Conservation (phyloP, 352 stramenopile genomes). For the Globisporangium splendens region DNA sequence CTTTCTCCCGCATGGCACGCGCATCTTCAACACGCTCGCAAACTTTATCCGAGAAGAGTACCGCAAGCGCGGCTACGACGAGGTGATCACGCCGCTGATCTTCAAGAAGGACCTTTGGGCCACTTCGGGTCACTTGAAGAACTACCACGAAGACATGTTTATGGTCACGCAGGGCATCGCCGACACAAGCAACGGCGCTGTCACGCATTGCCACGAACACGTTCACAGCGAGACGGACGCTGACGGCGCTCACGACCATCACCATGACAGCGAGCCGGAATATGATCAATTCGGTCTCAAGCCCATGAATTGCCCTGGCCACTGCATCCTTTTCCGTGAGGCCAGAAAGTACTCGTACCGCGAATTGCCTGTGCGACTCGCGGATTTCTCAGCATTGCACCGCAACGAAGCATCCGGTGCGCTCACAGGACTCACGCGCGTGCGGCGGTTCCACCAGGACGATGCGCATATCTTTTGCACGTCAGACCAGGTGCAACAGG, state of each 20-base stretch:
- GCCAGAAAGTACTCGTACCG: constrained; percentile 93
- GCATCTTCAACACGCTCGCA: constrained; percentile 97
- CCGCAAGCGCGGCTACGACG: constrained; percentile 89
- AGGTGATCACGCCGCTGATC: constrained; percentile 97
- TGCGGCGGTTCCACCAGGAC: constrained; percentile 98
- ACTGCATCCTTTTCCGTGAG: constrained; percentile 97
- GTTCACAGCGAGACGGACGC: constrained; percentile 17
- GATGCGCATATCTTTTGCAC: constrained; percentile 98
- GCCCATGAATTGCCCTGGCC: constrained; percentile 98
- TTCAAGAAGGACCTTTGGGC: constrained; percentile 98
- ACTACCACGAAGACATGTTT: constrained; percentile 98
- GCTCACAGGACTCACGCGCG: constrained; percentile 94
- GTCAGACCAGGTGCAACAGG: constrained; percentile 92
- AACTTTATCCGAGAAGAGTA: constrained; percentile 87
- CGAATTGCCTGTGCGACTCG: constrained; percentile 92
- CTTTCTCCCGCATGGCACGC: constrained; percentile 96
- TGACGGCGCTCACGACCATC: constrained; percentile 17
- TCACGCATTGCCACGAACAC: constrained; percentile 23
- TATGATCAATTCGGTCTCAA: constrained; percentile 96
- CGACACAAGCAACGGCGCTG: constrained; percentile 6
- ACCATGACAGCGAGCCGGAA: constrained; percentile 37
- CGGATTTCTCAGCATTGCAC: constrained; percentile 95
- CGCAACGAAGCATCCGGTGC: constrained; percentile 95
- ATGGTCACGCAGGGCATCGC: constrained; percentile 75
- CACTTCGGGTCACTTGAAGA: constrained; percentile 95